These are phyloP conservation scores for Ormosia semicastrata DNA, from an alignment of 306 rosid genomes.

Conservation along the genomic window DNA sequence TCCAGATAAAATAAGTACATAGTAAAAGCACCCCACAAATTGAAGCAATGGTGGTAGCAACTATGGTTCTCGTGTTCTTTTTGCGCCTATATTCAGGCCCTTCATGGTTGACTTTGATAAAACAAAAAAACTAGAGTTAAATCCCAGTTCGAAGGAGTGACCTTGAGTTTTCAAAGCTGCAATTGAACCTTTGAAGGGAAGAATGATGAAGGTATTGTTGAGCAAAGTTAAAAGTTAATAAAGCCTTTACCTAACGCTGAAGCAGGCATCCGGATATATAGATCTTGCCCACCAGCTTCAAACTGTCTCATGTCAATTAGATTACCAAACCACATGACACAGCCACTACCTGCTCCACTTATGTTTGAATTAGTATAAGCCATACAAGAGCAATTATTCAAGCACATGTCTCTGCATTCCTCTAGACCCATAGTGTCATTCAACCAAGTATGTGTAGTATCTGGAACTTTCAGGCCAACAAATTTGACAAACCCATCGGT, in stretches of 20 bases:
- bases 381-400: conserved; percentile 37
- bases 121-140: background rate
- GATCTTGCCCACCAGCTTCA: background rate
- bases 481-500: conserved; percentile 16
- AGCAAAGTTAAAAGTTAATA: background rate
- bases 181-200: background rate
- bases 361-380: conserved; percentile 35
- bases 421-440: background rate
- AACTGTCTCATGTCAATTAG: conserved; percentile 28
- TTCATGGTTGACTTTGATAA: background rate
- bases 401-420: conserved; percentile 29
- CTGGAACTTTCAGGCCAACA: conserved; percentile 20
- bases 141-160: background rate
- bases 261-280: conserved; percentile 29
- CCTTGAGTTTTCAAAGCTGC: background rate
- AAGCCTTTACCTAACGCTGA: conserved; percentile 13
- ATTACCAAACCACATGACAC: conserved; percentile 41
- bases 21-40: background rate
- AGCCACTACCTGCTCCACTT: conserved; percentile 21
- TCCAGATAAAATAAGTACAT: background rate
- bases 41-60: background rate
- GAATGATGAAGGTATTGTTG: background rate
- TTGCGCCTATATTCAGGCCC: background rate
- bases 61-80: background rate
- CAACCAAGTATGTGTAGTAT: conserved; percentile 1